Base-by-base conservation (phyloP, 2,329 filamentous ascomycete species). In the Trichophyton simii region DNA sequence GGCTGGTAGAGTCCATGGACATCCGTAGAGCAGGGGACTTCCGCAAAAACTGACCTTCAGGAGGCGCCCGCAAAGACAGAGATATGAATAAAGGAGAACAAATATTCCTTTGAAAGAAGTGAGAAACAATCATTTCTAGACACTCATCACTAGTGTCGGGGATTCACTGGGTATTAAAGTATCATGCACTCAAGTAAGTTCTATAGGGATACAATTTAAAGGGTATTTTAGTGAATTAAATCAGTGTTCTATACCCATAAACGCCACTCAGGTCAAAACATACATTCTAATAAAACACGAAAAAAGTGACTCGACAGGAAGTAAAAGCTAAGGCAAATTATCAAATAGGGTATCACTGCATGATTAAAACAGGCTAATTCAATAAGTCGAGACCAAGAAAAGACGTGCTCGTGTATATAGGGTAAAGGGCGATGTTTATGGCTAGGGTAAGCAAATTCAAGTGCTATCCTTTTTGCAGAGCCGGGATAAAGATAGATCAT, bases 401-500 rank as follows among this genome's bases (percentile, higher is more conserved):
- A 38, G 34, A 38, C 9, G 9, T 38, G 34, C 28, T 31, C 1
- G 34, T 38, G 34, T 38, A 38, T 38, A 38, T 13, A 38, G 34
- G 34, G 9, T 4, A 38, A 13, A 38, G 34, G 9, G 11, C 3
- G 6, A 13, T 38, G 11, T 38, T 38, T 9, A 38, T 13, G 8
- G 9, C 9, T 3, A 13, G 34, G 11, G 9, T 38, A 38, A 13
- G 3, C 34, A 38, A 38, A 38, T 38, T 38, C 34, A 38, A 13
- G 9, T 11, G 34, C 11, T 44, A 44, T 7, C 15, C n/a, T 20
- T 1, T 22, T 25, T 2, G 44, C 11, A 48, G 4, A 22, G 44
- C 6, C 9, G 11, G 20, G 8, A 3, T 54, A 2, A 31, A 31
- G 18, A 13, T n/a, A 61, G n/a, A 34, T 76, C 73, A 89, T 66